Conservation (phyloP, 306 rosid genomes). For the Biancaea sappan region DNA sequence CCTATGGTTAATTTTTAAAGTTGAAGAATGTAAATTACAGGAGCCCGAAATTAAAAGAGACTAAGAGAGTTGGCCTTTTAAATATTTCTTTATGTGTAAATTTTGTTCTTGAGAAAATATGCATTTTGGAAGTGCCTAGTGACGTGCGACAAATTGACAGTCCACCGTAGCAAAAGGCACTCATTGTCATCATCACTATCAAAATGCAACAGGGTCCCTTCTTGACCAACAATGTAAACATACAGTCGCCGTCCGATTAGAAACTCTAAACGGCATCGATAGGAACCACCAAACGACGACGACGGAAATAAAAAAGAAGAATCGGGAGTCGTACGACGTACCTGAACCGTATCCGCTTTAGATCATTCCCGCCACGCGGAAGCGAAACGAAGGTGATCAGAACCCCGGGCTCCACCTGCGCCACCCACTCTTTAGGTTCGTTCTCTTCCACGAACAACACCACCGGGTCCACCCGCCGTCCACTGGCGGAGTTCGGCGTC, state of each 20-base stretch:
- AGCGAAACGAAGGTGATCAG: conserved; percentile 78
- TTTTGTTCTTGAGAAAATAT: not conserved
- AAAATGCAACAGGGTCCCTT: conserved; percentile 26
- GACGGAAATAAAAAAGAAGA: not conserved
- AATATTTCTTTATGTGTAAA: too few relatives aligned
- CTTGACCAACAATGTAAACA: conserved; percentile 17
- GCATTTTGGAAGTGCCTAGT: not conserved
- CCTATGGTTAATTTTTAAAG: too few relatives aligned
- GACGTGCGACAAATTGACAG: conserved; percentile 33
- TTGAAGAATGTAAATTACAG: too few relatives aligned
- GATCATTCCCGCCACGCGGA: conserved; percentile 85
- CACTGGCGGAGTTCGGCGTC: conserved; percentile 74
- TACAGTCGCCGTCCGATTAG: conserved; percentile 37
- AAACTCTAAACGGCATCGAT: conserved; percentile 30
- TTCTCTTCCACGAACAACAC: conserved; percentile 73
- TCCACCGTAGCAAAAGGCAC: conserved; percentile 20
- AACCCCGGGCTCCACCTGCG: conserved; percentile 86
- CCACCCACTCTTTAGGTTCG: conserved; percentile 89
- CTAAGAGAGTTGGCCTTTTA: too few relatives aligned
- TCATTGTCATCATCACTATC: conserved; percentile 37
- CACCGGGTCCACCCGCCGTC: conserved; percentile 71
- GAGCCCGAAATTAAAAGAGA: too few relatives aligned
- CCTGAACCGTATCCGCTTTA: conserved; percentile 86
- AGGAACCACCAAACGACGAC: conserved; percentile 21
- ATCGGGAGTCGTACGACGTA: conserved; percentile 17